Evolutionary conservation across 768 basidiomycete genomes (phyloP).

Genomic region (Tricholoma sp.): DNA sequence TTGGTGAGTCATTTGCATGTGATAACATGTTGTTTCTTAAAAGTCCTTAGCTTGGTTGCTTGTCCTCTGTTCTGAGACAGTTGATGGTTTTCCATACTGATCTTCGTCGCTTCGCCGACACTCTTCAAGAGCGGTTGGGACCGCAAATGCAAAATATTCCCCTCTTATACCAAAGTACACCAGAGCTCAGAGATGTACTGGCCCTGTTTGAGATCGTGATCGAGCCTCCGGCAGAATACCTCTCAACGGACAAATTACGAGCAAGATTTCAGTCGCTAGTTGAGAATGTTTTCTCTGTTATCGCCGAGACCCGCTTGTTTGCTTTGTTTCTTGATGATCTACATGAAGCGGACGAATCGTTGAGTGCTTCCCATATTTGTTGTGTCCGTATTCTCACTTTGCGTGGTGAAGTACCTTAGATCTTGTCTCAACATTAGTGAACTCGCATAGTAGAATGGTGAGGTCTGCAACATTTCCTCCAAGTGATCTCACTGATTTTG

Average conservation of each 20-base stretch:
- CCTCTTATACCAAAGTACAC: slow-evolving; percentile 65
- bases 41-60: slow-evolving; percentile 49
- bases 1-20: slow-evolving; percentile 23
- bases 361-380: slow-evolving; percentile 6
- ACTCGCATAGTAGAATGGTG: slow-evolving; percentile 64
- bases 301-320: slow-evolving; percentile 65
- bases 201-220: slow-evolving; percentile 47
- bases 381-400: not conserved
- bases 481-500: slow-evolving; percentile 4
- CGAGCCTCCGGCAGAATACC: slow-evolving; percentile 46
- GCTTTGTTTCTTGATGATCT: slow-evolving; percentile 71
- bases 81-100: slow-evolving; percentile 72
- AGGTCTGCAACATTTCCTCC: slow-evolving; percentile 4
- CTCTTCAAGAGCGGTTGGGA: slow-evolving; percentile 55
- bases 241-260: slow-evolving; percentile 56
- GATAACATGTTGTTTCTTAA: not conserved
- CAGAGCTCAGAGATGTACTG: slow-evolving; percentile 62
- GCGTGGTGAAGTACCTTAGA: slow-evolving; percentile 51
- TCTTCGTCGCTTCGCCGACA: slow-evolving; percentile 57
- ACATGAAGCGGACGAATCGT: slow-evolving; percentile 73
- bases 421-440: slow-evolving; percentile 57
- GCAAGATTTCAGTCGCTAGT: slow-evolving; percentile 68
- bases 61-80: slow-evolving; percentile 69
- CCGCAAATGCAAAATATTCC: slow-evolving; percentile 68
- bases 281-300: slow-evolving; percentile 62